Evolutionary conservation across 345 rosid genomes (phyloP), one percentile per base, ranked within the genome.

Genomic region (Salix exigua): DNA sequence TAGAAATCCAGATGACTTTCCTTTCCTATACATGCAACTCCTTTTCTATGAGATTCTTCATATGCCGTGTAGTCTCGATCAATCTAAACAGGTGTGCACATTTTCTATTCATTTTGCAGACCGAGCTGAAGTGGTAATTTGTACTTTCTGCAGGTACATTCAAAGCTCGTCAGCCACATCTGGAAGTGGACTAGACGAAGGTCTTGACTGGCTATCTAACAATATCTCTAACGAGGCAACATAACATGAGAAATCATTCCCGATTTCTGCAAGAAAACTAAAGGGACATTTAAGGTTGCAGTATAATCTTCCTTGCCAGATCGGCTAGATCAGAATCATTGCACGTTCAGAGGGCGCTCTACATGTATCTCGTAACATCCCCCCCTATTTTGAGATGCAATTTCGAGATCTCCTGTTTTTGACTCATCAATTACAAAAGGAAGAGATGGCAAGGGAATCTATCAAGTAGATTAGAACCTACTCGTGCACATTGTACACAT

Each of bases 161-260:
- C 90, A 88, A 62, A 75, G 88, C 46, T 83, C 89, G 19, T 89
- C 91, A 51, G 92, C 91, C 6, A 82, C 60, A 55, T 78, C 84
- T 19, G 92, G 94, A 0, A 61, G 82, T 62, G 94, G 96, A 18
- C 83, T 91, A 11, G 82, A 85, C 50, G 85, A 89, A 66, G 94
- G 94, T 26, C 90, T 92, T 38, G 85, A 83, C 40, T 89, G 92
- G 92, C 81, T 91, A 68, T 80, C 84, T n/a, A 74, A 77, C 55
- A 83, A 82, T 63, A 51, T 88, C 75, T 77, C 87, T 0, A 70
- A 23, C 81, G 82, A 86, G 62, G 64, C 75, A 4, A 58, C 80
- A 71, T 38, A 55, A 58, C 42, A 62, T 37, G 58, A 16, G 38
- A 62, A 64, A 53, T 13, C 66, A 61, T 44, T 30, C 25, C 31